Evolutionary conservation across 441 rosid genomes (phyloP).

Genomic region (Lepidium campestre): DNA sequence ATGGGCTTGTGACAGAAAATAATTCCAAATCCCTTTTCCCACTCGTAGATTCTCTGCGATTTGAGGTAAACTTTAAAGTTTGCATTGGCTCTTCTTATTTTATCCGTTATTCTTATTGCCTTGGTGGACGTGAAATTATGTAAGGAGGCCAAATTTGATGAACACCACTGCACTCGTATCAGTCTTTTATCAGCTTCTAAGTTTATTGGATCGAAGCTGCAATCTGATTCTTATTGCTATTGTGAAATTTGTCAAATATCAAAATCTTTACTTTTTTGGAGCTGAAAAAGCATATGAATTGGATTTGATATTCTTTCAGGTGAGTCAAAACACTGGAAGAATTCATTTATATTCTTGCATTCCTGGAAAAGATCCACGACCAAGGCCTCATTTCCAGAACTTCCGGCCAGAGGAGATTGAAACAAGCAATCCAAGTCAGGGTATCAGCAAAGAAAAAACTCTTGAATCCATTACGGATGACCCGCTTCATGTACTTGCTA

Average conservation of each 20-base stretch:
- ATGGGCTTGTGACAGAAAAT: slow-evolving; percentile 30
- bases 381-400: slow-evolving; percentile 71
- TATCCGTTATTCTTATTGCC: not conserved
- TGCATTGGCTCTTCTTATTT: slow-evolving; percentile 7
- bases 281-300: not conserved
- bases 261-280: not conserved
- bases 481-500: slow-evolving; percentile 44
- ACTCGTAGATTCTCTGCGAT: slow-evolving; percentile 49
- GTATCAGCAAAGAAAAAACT: slow-evolving; percentile 25
- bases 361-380: slow-evolving; percentile 68
- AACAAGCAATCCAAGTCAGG: slow-evolving; percentile 26
- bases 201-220: slow-evolving; percentile 2
- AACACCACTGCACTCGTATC: not conserved
- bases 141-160: slow-evolving; percentile 11
- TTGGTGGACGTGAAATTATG: not conserved
- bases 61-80: slow-evolving; percentile 58
- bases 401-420: slow-evolving; percentile 82
- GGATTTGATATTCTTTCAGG: slow-evolving; percentile 36
- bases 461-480: slow-evolving; percentile 31
- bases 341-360: slow-evolving; percentile 81
- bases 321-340: slow-evolving; percentile 89
- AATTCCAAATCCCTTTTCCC: slow-evolving; percentile 32
- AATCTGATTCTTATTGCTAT: not conserved
- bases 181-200: not conserved
- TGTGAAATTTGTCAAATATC: not conserved